A percentile compares a stretch with the other conserved stretches of the same genome.
Conservation (phyloP, 768 basidiomycete genomes). For the Crucibulum laeve region DNA sequence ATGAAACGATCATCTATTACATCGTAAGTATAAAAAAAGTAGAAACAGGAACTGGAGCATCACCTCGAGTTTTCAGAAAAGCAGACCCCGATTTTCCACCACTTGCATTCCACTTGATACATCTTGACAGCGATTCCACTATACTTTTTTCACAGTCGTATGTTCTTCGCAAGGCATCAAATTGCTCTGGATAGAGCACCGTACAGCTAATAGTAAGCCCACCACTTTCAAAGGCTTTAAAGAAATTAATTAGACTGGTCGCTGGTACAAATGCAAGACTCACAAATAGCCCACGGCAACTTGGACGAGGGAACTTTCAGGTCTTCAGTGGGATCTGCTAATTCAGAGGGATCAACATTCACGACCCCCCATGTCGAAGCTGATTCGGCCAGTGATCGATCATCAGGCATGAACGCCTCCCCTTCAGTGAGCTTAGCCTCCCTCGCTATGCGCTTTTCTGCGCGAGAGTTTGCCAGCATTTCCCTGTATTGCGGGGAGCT, state of each 20-base stretch:
- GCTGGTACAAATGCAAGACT: slow-evolving; percentile 20
- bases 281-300: slow-evolving; percentile 79
- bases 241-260: not conserved
- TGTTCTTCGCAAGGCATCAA: slow-evolving; percentile 86
- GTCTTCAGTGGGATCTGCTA: slow-evolving; percentile 71
- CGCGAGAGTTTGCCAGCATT: slow-evolving; percentile 71
- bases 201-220: slow-evolving; percentile 90
- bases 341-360: slow-evolving; percentile 68
- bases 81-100: slow-evolving; percentile 98
- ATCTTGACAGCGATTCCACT: slow-evolving; percentile 88
- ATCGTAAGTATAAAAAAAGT: slow-evolving; percentile 5
- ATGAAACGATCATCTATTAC: slow-evolving; percentile 92
- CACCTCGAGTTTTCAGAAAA: slow-evolving; percentile 93
- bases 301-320: slow-evolving; percentile 72
- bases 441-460: slow-evolving; percentile 67
- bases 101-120: slow-evolving; percentile 92
- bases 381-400: slow-evolving; percentile 75
- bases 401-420: slow-evolving; percentile 93
- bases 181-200: slow-evolving; percentile 94
- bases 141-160: slow-evolving; percentile 95
- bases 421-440: slow-evolving; percentile 56
- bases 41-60: not conserved
- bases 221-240: slow-evolving; percentile 82
- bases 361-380: slow-evolving; percentile 93
- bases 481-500: slow-evolving; percentile 84